Evolutionary conservation across 1,284 basidiomycete species (phyloP).

Genomic region (Leccinum pachyderme): DNA sequence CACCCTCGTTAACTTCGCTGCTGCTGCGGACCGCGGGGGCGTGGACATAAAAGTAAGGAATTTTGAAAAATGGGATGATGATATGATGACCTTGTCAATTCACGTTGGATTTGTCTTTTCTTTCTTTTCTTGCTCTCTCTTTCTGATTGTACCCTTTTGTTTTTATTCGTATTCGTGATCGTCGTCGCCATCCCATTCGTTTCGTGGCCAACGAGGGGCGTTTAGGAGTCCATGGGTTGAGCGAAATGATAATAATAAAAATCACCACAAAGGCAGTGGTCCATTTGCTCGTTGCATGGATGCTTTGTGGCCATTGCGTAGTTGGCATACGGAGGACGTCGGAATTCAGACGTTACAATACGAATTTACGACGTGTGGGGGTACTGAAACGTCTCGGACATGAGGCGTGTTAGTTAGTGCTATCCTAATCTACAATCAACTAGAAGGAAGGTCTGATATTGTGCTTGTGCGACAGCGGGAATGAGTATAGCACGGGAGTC

Average conservation of each 20-base stretch:
- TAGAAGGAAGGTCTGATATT: constrained; percentile 1
- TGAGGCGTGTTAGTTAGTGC: constrained; percentile 17
- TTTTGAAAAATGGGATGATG: not conserved
- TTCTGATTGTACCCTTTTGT: not conserved
- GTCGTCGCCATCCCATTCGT: not conserved
- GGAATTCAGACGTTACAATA: constrained; percentile 3
- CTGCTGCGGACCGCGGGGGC: not conserved
- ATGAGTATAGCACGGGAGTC: not conserved
- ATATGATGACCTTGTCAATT: not conserved
- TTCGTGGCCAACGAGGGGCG: not conserved
- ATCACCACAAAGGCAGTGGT: not conserved
- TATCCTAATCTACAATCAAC: constrained; percentile 15
- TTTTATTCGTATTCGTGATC: not conserved
- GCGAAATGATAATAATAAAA: too few relatives aligned
- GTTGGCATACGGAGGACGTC: not conserved
- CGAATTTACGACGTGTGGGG: not conserved
- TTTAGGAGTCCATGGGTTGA: too few relatives aligned
- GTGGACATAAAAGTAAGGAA: not conserved
- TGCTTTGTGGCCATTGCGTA: not conserved
- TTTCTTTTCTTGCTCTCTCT: not conserved
- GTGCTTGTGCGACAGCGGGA: not conserved
- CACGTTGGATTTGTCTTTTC: not conserved
- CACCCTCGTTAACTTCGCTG: not conserved
- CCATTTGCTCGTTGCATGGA: not conserved
- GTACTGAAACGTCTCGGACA: not conserved